Evolutionary conservation across 2,329 filamentous ascomycete genomes (phyloP).

Genomic region (Epichloe bromicola): DNA sequence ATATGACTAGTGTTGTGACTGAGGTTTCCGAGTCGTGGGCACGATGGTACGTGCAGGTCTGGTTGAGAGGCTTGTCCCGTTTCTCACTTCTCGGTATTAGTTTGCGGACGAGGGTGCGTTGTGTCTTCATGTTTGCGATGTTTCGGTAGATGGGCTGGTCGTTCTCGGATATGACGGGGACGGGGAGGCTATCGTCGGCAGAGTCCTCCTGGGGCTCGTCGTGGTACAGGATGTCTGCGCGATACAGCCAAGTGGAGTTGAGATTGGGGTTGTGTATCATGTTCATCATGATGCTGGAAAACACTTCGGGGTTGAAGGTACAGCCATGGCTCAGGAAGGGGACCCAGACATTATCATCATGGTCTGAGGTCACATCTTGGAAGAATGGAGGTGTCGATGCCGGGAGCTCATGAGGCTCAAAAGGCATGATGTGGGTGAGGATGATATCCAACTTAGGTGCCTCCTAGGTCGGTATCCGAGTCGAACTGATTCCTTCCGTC

Average conservation of each 20-base stretch:
- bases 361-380: conserved; percentile 10
- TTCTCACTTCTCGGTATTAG: conserved; percentile 72
- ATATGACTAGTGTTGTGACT: conserved; percentile 43
- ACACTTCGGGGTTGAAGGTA: conserved; percentile 49
- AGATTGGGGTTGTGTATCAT: conserved; percentile 68
- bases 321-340: conserved; percentile 44
- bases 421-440: conserved; percentile 10
- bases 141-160: conserved; percentile 6
- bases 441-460: not conserved
- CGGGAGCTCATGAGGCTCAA: conserved; percentile 17
- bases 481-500: not conserved
- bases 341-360: conserved; percentile 29
- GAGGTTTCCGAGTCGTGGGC: conserved; percentile 13
- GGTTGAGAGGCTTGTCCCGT: conserved; percentile 61
- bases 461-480: not conserved
- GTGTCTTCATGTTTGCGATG: conserved; percentile 23
- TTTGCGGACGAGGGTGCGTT: conserved; percentile 57
- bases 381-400: conserved; percentile 15
- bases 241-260: conserved; percentile 64
- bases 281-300: conserved; percentile 57
- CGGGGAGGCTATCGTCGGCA: not conserved
- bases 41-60: conserved; percentile 67
- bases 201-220: conserved; percentile 7
- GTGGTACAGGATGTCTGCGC: conserved; percentile 55
- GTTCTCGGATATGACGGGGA: not conserved